Conservation (phyloP, 2,329 filamentous ascomycete species). For the Pseudodiploospora longispora region DNA sequence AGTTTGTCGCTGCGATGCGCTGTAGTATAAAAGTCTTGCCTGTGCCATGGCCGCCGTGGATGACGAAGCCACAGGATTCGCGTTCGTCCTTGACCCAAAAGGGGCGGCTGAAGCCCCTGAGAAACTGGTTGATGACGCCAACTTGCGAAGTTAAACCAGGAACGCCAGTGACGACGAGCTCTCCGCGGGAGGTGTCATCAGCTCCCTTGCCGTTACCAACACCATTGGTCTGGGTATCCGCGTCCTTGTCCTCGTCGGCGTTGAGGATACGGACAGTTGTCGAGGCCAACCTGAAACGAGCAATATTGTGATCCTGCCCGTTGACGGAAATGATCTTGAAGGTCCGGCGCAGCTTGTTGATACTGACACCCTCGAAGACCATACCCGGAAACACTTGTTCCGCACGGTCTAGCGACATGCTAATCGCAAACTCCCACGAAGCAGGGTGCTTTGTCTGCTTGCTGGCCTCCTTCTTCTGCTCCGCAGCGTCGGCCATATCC, state of each 20-base stretch:
- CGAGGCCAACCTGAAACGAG: slow-evolving; percentile 32
- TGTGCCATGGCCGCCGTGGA: slow-evolving; percentile 77
- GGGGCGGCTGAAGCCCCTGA: slow-evolving; percentile 45
- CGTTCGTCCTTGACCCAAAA: slow-evolving; percentile 22
- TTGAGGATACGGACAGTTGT: slow-evolving; percentile 31
- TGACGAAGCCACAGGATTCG: slow-evolving; percentile 52
- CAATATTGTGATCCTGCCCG: slow-evolving; percentile 34
- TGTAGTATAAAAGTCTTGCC: slow-evolving; percentile 73
- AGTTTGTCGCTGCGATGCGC: slow-evolving; percentile 57
- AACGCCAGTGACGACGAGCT: slow-evolving; percentile 46
- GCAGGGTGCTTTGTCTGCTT: slow-evolving; percentile 17
- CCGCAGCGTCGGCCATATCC: slow-evolving; percentile 39
- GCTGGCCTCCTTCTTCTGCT: slow-evolving; percentile 16
- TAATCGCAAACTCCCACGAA: slow-evolving; percentile 29
- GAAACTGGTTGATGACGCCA: slow-evolving; percentile 55
- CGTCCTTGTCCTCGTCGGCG: slow-evolving; percentile 17
- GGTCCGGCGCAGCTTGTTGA: slow-evolving; percentile 21
- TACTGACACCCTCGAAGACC: slow-evolving; percentile 53
- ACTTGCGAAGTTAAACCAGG: slow-evolving; percentile 62
- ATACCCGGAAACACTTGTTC: slow-evolving; percentile 65
- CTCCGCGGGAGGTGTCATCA: slow-evolving; percentile 14
- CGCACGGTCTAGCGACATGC: slow-evolving; percentile 39
- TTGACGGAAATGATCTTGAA: slow-evolving; percentile 55
- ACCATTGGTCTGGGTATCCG: neutral
- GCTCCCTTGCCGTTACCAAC: neutral